Evolutionary conservation across 257 asterid species (phyloP).

Genomic region (Linaria vulgaris): DNA sequence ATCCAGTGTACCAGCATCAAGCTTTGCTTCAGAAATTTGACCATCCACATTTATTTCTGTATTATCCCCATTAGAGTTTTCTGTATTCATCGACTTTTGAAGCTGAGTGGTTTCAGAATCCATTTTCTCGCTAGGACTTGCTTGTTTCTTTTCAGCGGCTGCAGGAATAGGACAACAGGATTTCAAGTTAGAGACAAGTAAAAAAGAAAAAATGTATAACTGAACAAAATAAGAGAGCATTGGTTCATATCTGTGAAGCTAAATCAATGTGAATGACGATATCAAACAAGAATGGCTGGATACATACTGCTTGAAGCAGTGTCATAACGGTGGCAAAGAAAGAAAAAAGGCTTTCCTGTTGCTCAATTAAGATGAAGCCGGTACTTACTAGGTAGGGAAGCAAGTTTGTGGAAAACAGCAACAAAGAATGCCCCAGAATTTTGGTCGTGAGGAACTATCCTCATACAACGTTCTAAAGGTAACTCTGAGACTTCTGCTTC

Average conservation of each 20-base stretch:
- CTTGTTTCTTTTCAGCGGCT: constrained; percentile 50
- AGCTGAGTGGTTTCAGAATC: constrained; percentile 34
- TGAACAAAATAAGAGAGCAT: constrained; percentile 8
- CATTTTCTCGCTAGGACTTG: constrained; percentile 33
- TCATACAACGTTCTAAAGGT: constrained; percentile 92
- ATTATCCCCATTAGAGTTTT: constrained; percentile 37
- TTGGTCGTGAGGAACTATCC: constrained; percentile 98
- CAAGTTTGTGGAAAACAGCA: constrained; percentile 80
- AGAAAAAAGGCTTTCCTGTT: background rate
- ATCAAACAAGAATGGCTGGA: background rate
- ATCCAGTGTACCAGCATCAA: constrained; percentile 37
- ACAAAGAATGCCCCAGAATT: constrained; percentile 97
- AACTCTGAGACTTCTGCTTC: constrained; percentile 75
- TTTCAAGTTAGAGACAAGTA: constrained; percentile 7
- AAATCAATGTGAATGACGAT: background rate
- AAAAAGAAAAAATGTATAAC: background rate
- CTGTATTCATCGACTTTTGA: constrained; percentile 38
- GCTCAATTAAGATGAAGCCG: constrained; percentile 6
- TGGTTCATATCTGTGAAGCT: background rate
- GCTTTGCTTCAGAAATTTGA: constrained; percentile 39
- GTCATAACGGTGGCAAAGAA: background rate
- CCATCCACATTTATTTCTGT: constrained; percentile 29
- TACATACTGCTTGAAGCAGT: constrained; percentile 3
- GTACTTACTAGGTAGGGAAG: constrained; percentile 62
- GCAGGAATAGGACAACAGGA: constrained; percentile 30